These are phyloP conservation scores for Solanum tarijense DNA, from an alignment of 257 asterid species.

Conservation along the genomic window DNA sequence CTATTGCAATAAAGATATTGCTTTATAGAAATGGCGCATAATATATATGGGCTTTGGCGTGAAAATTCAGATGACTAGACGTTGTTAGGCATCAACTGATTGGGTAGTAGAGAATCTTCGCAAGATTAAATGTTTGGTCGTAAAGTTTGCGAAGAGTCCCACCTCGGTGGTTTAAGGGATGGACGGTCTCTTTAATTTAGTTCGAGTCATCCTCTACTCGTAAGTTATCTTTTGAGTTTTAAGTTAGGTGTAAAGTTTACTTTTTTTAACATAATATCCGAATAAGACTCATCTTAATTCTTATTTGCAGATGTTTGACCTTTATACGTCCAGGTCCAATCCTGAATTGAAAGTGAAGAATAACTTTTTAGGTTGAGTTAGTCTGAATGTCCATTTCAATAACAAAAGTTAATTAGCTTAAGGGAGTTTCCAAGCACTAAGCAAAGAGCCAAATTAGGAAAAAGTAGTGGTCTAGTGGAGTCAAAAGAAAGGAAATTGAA, in stretches of 20 bases:
- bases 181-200: background rate
- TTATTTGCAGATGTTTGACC: background rate
- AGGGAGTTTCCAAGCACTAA: background rate
- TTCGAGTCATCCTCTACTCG: rapidly evolving
- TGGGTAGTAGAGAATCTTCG: background rate
- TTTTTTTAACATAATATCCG: background rate
- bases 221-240: background rate
- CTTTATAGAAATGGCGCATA: background rate
- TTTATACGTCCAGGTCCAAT: background rate
- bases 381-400: background rate
- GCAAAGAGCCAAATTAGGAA: background rate
- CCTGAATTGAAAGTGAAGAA: too few relatives aligned
- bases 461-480: background rate
- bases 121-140: background rate
- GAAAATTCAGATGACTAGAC: background rate
- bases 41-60: background rate
- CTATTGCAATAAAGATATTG: background rate
- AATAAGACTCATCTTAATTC: background rate
- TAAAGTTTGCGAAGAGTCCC: background rate
- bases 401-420: background rate
- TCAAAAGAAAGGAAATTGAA: slow-evolving; percentile 1
- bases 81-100: background rate
- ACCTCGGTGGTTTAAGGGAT: background rate
- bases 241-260: rapidly evolving
- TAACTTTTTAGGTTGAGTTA: background rate